A percentile compares a stretch with the other conserved stretches of the same genome.
Evolutionary conservation across 2,329 filamentous ascomycete species (phyloP).

Genomic region (Aspergillus ibericus): DNA sequence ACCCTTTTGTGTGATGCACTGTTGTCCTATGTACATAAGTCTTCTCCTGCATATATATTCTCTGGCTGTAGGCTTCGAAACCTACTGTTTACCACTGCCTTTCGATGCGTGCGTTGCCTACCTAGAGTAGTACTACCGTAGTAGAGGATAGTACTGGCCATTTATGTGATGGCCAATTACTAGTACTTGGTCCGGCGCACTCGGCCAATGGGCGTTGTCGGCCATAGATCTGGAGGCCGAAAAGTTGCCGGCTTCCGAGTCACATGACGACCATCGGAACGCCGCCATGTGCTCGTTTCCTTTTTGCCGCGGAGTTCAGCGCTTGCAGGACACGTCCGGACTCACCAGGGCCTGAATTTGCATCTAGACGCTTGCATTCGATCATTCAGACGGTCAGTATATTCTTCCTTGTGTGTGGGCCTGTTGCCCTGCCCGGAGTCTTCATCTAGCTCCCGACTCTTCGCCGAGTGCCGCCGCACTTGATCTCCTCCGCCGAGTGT

Average conservation of each 20-base stretch:
- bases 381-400: not conserved
- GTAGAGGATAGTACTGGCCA: not conserved
- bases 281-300: conserved; percentile 11
- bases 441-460: not conserved
- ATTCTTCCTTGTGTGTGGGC: not conserved
- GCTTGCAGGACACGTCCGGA: not conserved
- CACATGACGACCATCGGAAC: conserved; percentile 25
- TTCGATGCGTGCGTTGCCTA: not conserved
- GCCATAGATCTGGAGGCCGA: not conserved
- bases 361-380: not conserved
- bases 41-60: conserved; percentile 30
- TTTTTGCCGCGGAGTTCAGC: conserved; percentile 21
- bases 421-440: not conserved
- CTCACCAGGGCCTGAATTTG: not conserved
- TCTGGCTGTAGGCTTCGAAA: conserved; percentile 9
- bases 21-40: conserved; percentile 35
- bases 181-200: not conserved
- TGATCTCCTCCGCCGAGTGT: conserved; percentile 12
- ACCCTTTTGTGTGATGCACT: conserved; percentile 20
- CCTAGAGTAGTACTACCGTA: not conserved
- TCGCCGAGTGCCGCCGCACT: conserved; percentile 11
- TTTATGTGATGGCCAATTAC: not conserved
- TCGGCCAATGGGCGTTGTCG: not conserved
- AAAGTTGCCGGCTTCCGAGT: conserved; percentile 15
- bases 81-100: conserved; percentile 3